These are phyloP conservation scores for Triticum turgidum DNA, from an alignment of 176 grass and related monocot genomes.

Conservation along the genomic window DNA sequence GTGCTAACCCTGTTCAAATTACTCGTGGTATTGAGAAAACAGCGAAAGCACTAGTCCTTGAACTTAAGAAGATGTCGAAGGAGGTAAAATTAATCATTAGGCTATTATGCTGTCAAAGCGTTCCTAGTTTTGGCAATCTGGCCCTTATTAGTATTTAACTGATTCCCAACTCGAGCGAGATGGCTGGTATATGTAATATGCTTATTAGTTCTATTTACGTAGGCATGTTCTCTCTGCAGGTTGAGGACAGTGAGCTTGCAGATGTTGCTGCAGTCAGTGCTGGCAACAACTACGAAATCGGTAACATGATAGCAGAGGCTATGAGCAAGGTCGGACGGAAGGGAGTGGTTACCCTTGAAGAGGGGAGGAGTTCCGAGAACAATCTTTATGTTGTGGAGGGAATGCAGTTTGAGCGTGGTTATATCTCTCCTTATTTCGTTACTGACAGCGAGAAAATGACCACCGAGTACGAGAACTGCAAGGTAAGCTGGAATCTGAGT, in stretches of 20 bases:
- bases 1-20: slow-evolving; percentile 96
- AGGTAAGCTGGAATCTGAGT: slow-evolving; percentile 43
- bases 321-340: slow-evolving; percentile 97
- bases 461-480: slow-evolving; percentile 94
- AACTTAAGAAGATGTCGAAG: slow-evolving; percentile 79
- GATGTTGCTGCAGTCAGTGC: slow-evolving; percentile 97
- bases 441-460: slow-evolving; percentile 98
- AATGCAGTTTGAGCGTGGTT: slow-evolving; percentile 98
- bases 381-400: slow-evolving; percentile 92
- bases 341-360: slow-evolving; percentile 96
- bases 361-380: slow-evolving; percentile 90
- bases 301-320: slow-evolving; percentile 96
- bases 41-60: slow-evolving; percentile 73
- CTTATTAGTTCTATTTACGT: neutral
- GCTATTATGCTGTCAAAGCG: neutral
- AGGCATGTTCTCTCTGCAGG: slow-evolving; percentile 40
- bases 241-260: slow-evolving; percentile 93
- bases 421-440: slow-evolving; percentile 96
- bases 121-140: neutral
- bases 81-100: slow-evolving; percentile 48
- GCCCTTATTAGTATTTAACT: neutral
- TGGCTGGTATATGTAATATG: neutral
- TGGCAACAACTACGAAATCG: slow-evolving; percentile 92
- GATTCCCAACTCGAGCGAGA: neutral
- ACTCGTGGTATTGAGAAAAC: slow-evolving; percentile 97